These are phyloP conservation scores for Annona squamosa DNA, from an alignment of 164 flowering plant species.

Conservation along the genomic window DNA sequence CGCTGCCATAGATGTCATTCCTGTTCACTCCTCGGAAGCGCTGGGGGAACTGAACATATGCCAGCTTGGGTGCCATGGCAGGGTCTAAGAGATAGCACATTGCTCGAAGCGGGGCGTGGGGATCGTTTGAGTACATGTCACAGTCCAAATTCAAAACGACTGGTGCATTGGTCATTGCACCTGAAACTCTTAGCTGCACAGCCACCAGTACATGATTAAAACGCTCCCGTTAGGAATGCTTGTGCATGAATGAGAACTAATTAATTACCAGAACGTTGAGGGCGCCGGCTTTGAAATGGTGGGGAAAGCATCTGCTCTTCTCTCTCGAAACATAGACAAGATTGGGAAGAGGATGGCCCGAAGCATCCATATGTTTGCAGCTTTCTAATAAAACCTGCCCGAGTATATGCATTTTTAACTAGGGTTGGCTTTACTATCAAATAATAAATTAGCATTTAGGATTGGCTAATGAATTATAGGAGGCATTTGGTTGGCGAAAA, in stretches of 20 bases:
- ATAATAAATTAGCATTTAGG: no score
- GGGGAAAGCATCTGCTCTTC: slow-evolving; percentile 41
- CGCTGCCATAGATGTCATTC: slow-evolving; percentile 39
- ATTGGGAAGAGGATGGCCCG: slow-evolving; percentile 49
- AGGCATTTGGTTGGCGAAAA: no score
- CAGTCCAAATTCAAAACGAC: slow-evolving; percentile 49
- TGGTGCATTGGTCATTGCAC: slow-evolving; percentile 52
- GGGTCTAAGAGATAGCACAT: slow-evolving; percentile 50
- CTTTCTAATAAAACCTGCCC: slow-evolving; percentile 46
- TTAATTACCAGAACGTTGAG: slow-evolving; percentile 65
- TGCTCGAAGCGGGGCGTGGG: slow-evolving; percentile 35
- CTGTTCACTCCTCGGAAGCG: slow-evolving; percentile 34
- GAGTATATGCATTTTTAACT: no score
- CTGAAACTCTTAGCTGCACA: slow-evolving; percentile 54
- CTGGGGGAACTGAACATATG: slow-evolving; percentile 62
- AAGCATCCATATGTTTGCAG: slow-evolving; percentile 34
- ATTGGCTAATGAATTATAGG: no score
- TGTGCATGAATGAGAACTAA: neutral
- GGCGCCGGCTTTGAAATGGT: slow-evolving; percentile 85
- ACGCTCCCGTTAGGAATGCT: neutral
- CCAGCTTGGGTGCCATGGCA: slow-evolving; percentile 16
- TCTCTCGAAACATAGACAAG: slow-evolving; percentile 65
- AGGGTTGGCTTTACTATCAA: no score
- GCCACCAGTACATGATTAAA: neutral
- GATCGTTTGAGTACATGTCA: slow-evolving; percentile 65